Conservation (phyloP, 345 rosid genomes). For the Clarkia xantiana region DNA sequence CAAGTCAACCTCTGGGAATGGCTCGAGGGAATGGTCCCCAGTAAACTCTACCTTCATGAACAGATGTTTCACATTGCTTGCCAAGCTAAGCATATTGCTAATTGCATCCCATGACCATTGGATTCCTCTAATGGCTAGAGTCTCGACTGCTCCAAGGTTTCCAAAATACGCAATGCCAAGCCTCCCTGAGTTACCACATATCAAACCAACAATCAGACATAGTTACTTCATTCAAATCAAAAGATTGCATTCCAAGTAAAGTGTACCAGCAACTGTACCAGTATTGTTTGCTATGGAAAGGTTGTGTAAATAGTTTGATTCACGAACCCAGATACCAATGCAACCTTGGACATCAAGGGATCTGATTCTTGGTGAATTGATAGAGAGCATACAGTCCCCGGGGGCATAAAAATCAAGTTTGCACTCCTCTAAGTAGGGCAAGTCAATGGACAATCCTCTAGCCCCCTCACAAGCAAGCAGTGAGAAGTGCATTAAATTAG, state of each 20-base stretch:
- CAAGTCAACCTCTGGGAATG: constrained; percentile 82
- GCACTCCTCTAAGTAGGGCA: constrained; percentile 61
- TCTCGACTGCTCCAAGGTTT: constrained; percentile 55
- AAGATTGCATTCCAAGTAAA: too few species aligned
- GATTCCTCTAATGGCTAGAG: constrained; percentile 66
- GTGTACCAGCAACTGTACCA: constrained; percentile 21
- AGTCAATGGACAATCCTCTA: constrained; percentile 37
- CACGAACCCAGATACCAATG: constrained; percentile 69
- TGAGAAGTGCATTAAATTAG: constrained; percentile 46
- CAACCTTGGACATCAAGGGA: constrained; percentile 81
- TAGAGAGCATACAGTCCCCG: constrained; percentile 42
- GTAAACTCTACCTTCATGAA: constrained; percentile 92
- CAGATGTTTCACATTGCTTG: constrained; percentile 73
- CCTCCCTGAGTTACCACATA: constrained; percentile 31
- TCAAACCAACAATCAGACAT: neutral
- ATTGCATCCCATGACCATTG: constrained; percentile 96
- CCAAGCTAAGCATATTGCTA: constrained; percentile 54
- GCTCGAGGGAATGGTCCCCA: constrained; percentile 67
- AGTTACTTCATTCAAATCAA: too few species aligned
- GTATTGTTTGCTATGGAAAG: constrained; percentile 62
- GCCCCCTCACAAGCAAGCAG: constrained; percentile 80
- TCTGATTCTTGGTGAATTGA: constrained; percentile 44
- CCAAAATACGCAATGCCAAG: constrained; percentile 76
- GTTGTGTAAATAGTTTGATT: constrained; percentile 41
- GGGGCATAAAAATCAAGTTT: constrained; percentile 33